Evolutionary conservation across 169 alveolate genomes (phyloP).

Genomic region (Cryptosporidium meleagridis): DNA sequence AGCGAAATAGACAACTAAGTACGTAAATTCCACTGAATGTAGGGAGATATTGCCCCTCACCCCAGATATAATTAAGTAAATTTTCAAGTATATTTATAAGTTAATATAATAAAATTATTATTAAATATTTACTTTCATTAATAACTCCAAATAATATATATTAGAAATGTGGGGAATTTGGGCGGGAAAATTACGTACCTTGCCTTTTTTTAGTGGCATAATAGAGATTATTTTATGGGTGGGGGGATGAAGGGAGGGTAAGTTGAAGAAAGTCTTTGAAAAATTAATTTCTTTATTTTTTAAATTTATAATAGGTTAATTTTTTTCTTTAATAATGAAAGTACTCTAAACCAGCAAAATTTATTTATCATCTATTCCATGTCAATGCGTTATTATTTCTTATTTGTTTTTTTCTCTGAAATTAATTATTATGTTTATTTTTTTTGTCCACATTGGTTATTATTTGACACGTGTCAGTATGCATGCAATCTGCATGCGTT

Average conservation of each 20-base stretch:
- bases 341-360: no score
- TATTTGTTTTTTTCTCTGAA: neutral
- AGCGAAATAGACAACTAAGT: constrained; percentile 52
- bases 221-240: neutral
- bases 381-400: no score
- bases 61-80: neutral
- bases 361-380: neutral
- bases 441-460: constrained; percentile 7
- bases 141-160: neutral
- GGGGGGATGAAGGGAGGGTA: neutral
- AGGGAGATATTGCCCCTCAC: constrained; percentile 73
- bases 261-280: neutral
- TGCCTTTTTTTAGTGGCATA: neutral
- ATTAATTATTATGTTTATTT: neutral
- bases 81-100: neutral
- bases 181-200: constrained; percentile 7
- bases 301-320: no score
- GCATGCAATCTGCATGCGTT: constrained; percentile 17
- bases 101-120: neutral
- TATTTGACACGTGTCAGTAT: constrained; percentile 10
- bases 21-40: constrained; percentile 54
- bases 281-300: no score
- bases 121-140: neutral
- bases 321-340: neutral
- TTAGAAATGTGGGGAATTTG: constrained; percentile 37